Evolutionary conservation across 495 filamentous ascomycete species (phyloP), one percentile per base, ranked within the genome.

Genomic region (Aspergillus conjunctus): DNA sequence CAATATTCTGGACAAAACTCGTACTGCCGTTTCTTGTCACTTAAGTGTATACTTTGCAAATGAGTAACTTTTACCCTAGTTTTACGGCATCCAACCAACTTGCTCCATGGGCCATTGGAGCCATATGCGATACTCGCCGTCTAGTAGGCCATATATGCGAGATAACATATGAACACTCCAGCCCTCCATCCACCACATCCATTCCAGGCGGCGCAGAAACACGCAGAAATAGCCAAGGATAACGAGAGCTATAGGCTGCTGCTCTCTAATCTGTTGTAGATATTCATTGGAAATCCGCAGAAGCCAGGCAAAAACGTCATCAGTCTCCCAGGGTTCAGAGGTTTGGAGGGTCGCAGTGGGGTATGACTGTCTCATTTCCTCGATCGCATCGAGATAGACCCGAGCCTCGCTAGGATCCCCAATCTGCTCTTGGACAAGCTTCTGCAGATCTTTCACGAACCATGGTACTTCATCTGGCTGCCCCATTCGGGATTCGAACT

Each of bases 131-230:
- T 70, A 65, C 55, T 56, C 52, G 7, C 34, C 34, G 33, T 68
- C 63, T 4, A 73, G 46, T 4, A 57, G 50, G 41, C 37, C 21
- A 31, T 58, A 66, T 20, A 76, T 31, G 44, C 66, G 61, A n/a
- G 57, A 44, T 43, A 74, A 57, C 8, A 74, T 56, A 3, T 63
- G 66, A 18, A 46, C 45, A 58, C 68, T 64, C 46, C 68, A 58
- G n/a, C 68, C 68, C 18, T 69, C 59, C 60, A 74, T 66, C 65
- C 68, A 76, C 73, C 73, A 76, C 58, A 69, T 66, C 65, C 68
- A 68, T 39, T 73, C 68, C 17, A 72, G 45, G 54, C 62, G 56
- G 7, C 61, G 58, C 32, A 76, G 31, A 10, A 61, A 41, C 15
- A 71, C 67, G 51, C 71, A 73, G 58, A 69, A 76, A 57, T 76